Conservation (phyloP, 352 stramenopile species). For the Globisporangium lucens region DNA sequence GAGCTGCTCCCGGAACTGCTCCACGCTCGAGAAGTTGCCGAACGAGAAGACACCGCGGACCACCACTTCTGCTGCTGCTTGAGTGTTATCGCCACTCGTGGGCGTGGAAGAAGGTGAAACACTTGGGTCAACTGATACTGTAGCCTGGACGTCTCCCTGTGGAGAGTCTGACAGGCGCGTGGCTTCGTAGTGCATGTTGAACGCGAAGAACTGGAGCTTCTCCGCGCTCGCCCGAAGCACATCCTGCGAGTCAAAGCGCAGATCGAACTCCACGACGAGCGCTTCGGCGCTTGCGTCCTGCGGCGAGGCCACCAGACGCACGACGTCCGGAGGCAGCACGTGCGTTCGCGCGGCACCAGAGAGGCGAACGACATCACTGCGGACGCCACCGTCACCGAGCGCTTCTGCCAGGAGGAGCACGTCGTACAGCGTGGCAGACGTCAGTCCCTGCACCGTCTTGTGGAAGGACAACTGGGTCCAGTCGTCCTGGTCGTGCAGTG, state of each 20-base stretch:
- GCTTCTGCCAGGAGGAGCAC: constrained; percentile 56
- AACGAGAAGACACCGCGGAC: constrained; percentile 29
- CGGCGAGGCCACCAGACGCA: constrained; percentile 9
- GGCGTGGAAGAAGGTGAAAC: no score
- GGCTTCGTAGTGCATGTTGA: constrained; percentile 56
- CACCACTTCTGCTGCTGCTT: constrained; percentile 13
- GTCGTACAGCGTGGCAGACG: constrained; percentile 57
- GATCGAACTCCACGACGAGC: constrained; percentile 36
- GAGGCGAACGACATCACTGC: constrained; percentile 33
- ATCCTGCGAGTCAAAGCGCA: constrained; percentile 44
- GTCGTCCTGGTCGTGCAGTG: constrained; percentile 17
- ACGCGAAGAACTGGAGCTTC: constrained; percentile 37
- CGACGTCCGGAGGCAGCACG: constrained; percentile 45
- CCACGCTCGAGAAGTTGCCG: constrained; percentile 33
- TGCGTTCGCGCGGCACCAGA: constrained; percentile 44
- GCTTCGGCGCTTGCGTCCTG: constrained; percentile 41
- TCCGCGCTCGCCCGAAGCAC: constrained; percentile 25
- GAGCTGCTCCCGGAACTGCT: constrained; percentile 28
- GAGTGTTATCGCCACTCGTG: no score
- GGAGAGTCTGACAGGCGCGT: not conserved
- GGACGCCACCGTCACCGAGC: constrained; percentile 42
- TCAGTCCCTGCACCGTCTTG: constrained; percentile 27
- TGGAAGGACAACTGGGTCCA: constrained; percentile 30
- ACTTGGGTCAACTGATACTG: not conserved
- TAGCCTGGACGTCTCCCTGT: not conserved